Base-by-base conservation (phyloP, 2,329 filamentous ascomycete species). In the Emydomyces testavorans region DNA sequence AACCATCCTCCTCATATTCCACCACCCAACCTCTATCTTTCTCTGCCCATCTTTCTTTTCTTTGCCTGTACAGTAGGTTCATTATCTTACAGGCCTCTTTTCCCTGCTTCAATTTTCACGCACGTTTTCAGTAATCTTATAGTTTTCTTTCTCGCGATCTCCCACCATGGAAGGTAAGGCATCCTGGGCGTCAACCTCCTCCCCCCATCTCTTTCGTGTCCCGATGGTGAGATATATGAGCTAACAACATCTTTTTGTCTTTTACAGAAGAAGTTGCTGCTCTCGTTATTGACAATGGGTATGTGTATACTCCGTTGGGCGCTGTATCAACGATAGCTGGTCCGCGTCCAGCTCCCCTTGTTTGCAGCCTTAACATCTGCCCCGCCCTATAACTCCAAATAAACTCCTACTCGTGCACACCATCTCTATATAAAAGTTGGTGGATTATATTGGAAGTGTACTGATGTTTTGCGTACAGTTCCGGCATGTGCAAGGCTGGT, bases 261-360 rank as follows among this genome's bases (percentile, higher is more conserved):
- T 4, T 57, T 75, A 73, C 70, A 96, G 92, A 98, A 82, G 92
- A 98, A 87, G 92, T 98, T 76, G 92, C 92, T 74, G 92, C 92
- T 75, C 89, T 98, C 86, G 92, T 98, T 76, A 96, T 98, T 78
- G 92, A 98, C 89, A 98, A 98, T 96, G 92, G 92, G 92, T 98
- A 90, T 86, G 89, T 77, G 74, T 65, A 60, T 58, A 59, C 59
- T 61, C 58, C 26, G 5, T 24, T 39, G 21, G 37, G 16, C 15
- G 24, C 15, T 26, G n/a, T 26, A 36, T 32, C 21, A 11, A 38
- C 41, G n/a, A 2, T 32, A 28, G 4, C 21, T 32, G 10, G 31
- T 21, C 13, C 23, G 7, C 15, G 6, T 21, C 16, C 15, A 26
- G 28, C 16, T 36, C 32, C 18, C 34, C 36, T 41, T 41, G n/a